Evolutionary conservation across 2,329 filamentous ascomycete species (phyloP), one percentile per base, ranked within the genome.

Genomic region (Alternaria sp.): DNA sequence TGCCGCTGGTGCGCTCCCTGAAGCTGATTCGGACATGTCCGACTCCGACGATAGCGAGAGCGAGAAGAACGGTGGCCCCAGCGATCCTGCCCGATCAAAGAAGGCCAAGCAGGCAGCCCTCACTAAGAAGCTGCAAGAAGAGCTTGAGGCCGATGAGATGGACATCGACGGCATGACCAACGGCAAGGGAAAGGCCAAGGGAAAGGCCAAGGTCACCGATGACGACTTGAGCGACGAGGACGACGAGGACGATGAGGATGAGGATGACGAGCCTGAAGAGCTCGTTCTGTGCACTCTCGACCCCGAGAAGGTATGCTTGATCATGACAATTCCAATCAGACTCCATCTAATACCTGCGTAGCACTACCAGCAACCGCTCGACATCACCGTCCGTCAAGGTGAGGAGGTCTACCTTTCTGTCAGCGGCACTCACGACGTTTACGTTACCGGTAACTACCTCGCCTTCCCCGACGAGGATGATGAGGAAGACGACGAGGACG

Each of bases 251-350:
- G 70, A 74, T 21, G 73, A 74, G 10, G 69, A 85, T 41, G 84
- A 87, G n/a, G 85, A 72, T 15, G 83, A 84, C 2, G 84, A 93
- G 76, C 84, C 95, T 57, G 93, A 97, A 81, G 92, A 97, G 85
- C 93, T 92, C 75, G 94, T 98, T 72, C 84, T 99, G 74, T 99
- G 96, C 88, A 99, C 96, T 66, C 89, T 99, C 58, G 94, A 98
- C 83, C 92, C 94, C 30, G 89, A 93, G 82, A 92, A 91, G 85
- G 96, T 97, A 90, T 80, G 89, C 80, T 50, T 14, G 18, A 14
- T n/a, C 87, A 78, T 43, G 23, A 23, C 15, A 21, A 59, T 37
- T 60, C 45, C 26, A 18, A 9, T 8, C 44, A 26, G 7, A n/a
- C 33, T 61, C 44, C 6, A 65, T 51, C 82, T 76, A 81, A 76